Base-by-base conservation (phyloP, 495 filamentous ascomycete genomes). In the Xylaria scruposa region DNA sequence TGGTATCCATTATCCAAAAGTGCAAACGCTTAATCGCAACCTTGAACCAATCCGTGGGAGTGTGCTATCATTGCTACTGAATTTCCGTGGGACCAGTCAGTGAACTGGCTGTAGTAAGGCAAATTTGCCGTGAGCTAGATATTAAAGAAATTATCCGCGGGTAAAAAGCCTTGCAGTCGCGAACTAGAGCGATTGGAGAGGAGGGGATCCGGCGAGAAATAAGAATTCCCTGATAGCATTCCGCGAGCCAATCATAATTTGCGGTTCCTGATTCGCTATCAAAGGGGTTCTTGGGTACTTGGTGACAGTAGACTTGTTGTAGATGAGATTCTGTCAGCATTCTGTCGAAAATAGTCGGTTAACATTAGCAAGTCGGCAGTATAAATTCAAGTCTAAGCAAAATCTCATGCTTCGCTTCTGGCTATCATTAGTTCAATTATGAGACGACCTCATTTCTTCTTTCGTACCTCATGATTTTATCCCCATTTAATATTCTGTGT, bases 141-240 rank as follows among this genome's bases (percentile, higher is more conserved):
- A 62, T 62, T 42, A 62, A 62, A 42, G 59, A 40, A 42, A 62
- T 42, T 38, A 38, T 21, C 33, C 59, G n/a, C 59, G 59, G 59
- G 36, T 62, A 62, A 59, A 62, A 17, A 9, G 2, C 59, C 59
- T 62, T 62, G 59, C 59, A 24, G 31, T 9, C 7, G n/a, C 36
- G 59, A 62, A 42, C 36, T 38, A 12, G 36, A n/a, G 31, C 21
- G 36, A 36, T 42, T 42, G 59, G 59, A 29, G 58, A 33, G 19
- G 44, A 17, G 13, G 44, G 44, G 2, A 46, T 6, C 44, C 15
- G 15, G 44, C 5, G 44, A 19, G 44, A 46, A 46, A 46, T 6
- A 49, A 36, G 31, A 6, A 24, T 1, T 53, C 49, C 21, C 21
- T 51, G 49, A 53, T 53, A 26, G 4, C 24, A 13, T 53, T 26